Conservation (phyloP, 2,329 filamentous ascomycete genomes). For the Verticillium zaregamsianum region DNA sequence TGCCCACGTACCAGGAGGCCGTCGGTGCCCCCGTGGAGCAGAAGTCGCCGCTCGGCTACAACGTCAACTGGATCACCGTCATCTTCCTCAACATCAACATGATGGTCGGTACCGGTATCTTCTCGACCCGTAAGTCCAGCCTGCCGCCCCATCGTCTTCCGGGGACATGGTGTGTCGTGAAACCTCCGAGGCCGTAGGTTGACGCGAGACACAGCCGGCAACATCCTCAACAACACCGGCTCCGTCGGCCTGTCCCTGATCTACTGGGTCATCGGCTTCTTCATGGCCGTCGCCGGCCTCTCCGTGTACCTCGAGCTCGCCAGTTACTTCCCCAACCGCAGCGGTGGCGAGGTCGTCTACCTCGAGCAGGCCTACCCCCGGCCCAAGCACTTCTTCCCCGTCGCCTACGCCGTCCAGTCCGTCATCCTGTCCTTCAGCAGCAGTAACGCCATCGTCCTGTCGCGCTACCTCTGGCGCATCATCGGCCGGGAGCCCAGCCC, state of each 20-base stretch:
- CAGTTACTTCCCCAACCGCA: conserved; percentile 62
- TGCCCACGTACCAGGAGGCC: conserved; percentile 54
- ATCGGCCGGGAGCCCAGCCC: conserved; percentile 41
- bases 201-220: conserved; percentile 37
- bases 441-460: conserved; percentile 61
- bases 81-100: conserved; percentile 58
- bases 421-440: conserved; percentile 63
- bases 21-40: conserved; percentile 58
- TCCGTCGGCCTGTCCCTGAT: conserved; percentile 59
- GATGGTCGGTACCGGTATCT: conserved; percentile 63
- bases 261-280: conserved; percentile 60
- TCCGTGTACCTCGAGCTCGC: conserved; percentile 60
- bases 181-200: neutral
- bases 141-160: neutral
- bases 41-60: conserved; percentile 54
- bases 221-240: conserved; percentile 55
- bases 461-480: conserved; percentile 59
- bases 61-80: conserved; percentile 51
- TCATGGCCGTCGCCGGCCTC: conserved; percentile 52
- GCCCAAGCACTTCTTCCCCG: conserved; percentile 60
- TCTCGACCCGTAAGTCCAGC: conserved; percentile 53
- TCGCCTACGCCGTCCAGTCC: conserved; percentile 59
- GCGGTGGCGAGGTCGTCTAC: conserved; percentile 63
- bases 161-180: no score
- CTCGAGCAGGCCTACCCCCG: conserved; percentile 64